Evolutionary conservation across 306 rosid species (phyloP), one percentile per base, ranked within the genome.

Genomic region (Glycine soja): DNA sequence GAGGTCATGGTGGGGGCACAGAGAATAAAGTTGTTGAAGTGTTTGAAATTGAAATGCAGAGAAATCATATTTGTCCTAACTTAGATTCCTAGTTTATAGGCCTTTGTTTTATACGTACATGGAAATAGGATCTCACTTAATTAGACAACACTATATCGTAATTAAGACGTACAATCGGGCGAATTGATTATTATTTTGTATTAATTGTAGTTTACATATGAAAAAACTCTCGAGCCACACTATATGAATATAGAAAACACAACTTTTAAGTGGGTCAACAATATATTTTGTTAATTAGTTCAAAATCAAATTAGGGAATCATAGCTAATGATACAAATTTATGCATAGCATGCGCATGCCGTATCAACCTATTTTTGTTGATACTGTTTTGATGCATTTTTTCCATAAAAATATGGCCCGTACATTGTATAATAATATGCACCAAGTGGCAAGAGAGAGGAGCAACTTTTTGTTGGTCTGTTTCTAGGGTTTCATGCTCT

Each of bases 21-120:
- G 18, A 24, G 9, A 58, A 42, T 48, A 36, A 43, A 75, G 58
- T 45, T 75, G 46, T 75, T 19, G 47, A n/a, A 75, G 45, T 13
- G 30, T 30, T 75, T 43, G 71, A 75, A 75, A 45, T 45, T 19
- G 8, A 43, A 24, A 24, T 24, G 30, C 30, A 24, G 30, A 24
- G 30, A 24, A 57, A 51, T 32, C 76, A 72, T 72, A 8, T 30
- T 75, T 72, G 34, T 75, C 71, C 59, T 30, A 45, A n/a, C 71
- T 58, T 45, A 45, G 70, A 12, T 30, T 45, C 58, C 46, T 59
- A 14, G 15, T 61, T 75, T 10, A 59, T 24, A 40, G 70, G 45
- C 5, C 18, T 45, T 42, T 16, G 18, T 4, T 11, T 59, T 45
- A 19, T 45, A 8, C 7, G 13, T 5, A 6, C 1, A n/a, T n/a